These are phyloP conservation scores for Lentinus brumalis DNA, from an alignment of 768 basidiomycete species.

Conservation along the genomic window DNA sequence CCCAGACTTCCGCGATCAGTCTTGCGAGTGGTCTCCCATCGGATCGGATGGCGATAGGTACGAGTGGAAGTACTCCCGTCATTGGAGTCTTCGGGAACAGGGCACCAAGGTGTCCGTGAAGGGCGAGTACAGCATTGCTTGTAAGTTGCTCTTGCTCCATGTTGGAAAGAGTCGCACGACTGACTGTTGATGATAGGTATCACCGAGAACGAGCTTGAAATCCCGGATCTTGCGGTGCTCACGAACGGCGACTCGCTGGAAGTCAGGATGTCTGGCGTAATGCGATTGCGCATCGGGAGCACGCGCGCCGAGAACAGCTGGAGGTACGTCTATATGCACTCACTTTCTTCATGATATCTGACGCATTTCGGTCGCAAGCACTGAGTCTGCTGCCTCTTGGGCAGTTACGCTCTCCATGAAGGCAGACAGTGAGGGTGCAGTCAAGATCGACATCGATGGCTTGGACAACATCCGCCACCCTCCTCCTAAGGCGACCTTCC, in stretches of 20 bases:
- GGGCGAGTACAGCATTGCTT: conserved; percentile 22
- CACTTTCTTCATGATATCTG: not conserved
- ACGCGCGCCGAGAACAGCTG: not conserved
- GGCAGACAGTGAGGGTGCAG: conserved; percentile 21
- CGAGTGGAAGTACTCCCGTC: conserved; percentile 30
- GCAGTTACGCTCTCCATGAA: conserved; percentile 22
- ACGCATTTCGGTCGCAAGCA: conserved; percentile 11
- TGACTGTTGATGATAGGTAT: not conserved
- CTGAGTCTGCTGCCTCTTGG: conserved; percentile 28
- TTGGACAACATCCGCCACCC: conserved; percentile 8
- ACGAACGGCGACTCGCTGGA: not conserved
- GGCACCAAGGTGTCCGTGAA: conserved; percentile 20
- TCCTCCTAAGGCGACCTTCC: conserved; percentile 15
- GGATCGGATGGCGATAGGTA: conserved; percentile 21
- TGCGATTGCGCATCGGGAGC: not conserved
- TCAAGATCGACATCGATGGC: conserved; percentile 25
- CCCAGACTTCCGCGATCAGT: conserved; percentile 22
- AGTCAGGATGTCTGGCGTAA: not conserved
- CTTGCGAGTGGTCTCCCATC: conserved; percentile 22
- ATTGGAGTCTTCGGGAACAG: conserved; percentile 29
- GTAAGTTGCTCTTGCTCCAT: conserved; percentile 3
- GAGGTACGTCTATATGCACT: not conserved
- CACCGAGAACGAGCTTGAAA: not conserved
- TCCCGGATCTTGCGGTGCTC: not conserved
- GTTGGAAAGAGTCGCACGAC: too few relatives aligned